These are phyloP conservation scores for Hansenula lynferdii DNA, from an alignment of 1,139 yeast genomes.

Conservation along the genomic window DNA sequence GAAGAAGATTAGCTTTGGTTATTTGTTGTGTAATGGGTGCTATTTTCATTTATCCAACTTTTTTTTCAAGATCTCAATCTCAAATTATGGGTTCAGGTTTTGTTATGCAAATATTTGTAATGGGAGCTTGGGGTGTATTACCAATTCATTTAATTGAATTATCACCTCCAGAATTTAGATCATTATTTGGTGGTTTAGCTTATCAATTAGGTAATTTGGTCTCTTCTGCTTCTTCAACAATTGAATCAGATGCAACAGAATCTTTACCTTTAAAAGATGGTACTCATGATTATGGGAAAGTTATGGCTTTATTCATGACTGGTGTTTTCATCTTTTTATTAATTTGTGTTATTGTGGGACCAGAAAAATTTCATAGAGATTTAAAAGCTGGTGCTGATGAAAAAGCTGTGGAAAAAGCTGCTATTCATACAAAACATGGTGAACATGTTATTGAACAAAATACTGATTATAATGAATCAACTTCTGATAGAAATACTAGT, in stretches of 20 bases:
- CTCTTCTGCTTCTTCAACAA: constrained; percentile 54
- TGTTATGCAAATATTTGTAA: constrained; percentile 71
- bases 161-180: constrained; percentile 50
- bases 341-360: constrained; percentile 40
- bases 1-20: constrained; percentile 42
- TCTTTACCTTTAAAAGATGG: constrained; percentile 23
- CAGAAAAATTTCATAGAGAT: constrained; percentile 35
- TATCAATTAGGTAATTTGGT: constrained; percentile 57
- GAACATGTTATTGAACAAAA: background rate
- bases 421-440: background rate
- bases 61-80: constrained; percentile 33
- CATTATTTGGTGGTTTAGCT: constrained; percentile 47
- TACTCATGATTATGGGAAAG: constrained; percentile 32
- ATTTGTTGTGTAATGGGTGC: constrained; percentile 41
- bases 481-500: constrained; percentile 4
- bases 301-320: constrained; percentile 54
- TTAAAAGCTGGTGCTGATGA: constrained; percentile 17
- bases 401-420: background rate
- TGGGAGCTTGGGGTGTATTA: constrained; percentile 54
- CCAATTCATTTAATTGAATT: constrained; percentile 50
- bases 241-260: constrained; percentile 37
- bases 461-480: background rate
- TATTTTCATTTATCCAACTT: constrained; percentile 52
- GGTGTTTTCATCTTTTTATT: constrained; percentile 44
- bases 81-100: constrained; percentile 72